Percentiles rank a stretch among this genome's conserved stretches.
These are phyloP conservation scores for Primulina tabacum DNA, from an alignment of 257 asterid genomes.

Conservation along the genomic window DNA sequence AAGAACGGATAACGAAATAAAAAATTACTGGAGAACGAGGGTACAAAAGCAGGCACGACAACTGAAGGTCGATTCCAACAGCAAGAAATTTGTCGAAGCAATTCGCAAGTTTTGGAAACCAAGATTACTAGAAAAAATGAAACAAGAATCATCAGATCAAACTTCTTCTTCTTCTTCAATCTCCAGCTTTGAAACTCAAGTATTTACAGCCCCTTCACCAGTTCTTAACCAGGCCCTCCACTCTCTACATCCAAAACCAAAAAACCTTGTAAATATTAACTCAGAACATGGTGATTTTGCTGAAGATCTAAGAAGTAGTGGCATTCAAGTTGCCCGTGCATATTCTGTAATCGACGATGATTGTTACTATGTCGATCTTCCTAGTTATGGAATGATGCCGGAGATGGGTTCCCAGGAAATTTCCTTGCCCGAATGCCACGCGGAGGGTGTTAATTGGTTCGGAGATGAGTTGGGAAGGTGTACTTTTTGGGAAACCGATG, in stretches of 20 bases:
- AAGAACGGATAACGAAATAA: conserved; percentile 82
- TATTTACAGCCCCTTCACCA: conserved; percentile 21
- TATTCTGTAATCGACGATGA: conserved; percentile 19
- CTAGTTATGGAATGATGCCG: conserved; percentile 31
- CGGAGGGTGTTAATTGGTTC: conserved; percentile 46
- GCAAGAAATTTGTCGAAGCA: conserved; percentile 65
- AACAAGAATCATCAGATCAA: conserved; percentile 34
- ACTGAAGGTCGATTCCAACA: conserved; percentile 68
- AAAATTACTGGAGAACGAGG: conserved; percentile 89
- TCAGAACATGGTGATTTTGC: conserved; percentile 10
- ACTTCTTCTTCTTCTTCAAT: conserved; percentile 29
- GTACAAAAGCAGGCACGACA: conserved; percentile 88
- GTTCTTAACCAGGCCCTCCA: conserved; percentile 24
- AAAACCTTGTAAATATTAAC: conserved; percentile 13
- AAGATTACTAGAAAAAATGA: conserved; percentile 53
- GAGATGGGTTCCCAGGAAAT: conserved; percentile 30
- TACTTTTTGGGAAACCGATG: conserved; percentile 58
- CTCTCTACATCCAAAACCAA: conserved; percentile 22
- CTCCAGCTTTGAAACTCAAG: conserved; percentile 36
- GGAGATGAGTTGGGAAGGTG: conserved; percentile 35
- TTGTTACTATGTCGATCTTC: conserved; percentile 40
- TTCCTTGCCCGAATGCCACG: conserved; percentile 36
- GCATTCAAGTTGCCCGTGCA: conserved; percentile 4
- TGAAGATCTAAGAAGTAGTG: not conserved
- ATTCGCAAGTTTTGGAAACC: conserved; percentile 71